Percentiles rank a stretch among this genome's conserved stretches.
Conservation (phyloP, 2,329 filamentous ascomycete genomes). For the Colletotrichum australisinense region DNA sequence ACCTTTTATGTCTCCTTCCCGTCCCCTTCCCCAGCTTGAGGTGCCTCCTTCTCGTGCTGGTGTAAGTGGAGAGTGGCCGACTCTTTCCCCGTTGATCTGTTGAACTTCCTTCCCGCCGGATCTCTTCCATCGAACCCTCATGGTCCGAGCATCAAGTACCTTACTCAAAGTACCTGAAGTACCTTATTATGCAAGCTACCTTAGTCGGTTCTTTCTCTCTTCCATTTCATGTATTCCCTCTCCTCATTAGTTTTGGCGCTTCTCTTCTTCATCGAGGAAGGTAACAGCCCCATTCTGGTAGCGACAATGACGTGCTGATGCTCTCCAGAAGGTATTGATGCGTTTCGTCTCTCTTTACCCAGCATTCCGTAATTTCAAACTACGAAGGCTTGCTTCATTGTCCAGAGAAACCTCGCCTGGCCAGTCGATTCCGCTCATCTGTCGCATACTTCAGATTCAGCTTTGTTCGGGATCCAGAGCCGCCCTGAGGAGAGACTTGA, state of each 20-base stretch:
- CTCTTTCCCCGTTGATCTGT: background rate
- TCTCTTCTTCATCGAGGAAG: background rate
- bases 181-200: background rate
- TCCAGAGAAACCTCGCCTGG: background rate
- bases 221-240: background rate
- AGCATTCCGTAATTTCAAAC: too few relatives aligned
- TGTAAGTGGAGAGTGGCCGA: background rate
- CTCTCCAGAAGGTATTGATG: background rate
- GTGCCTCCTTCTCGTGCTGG: background rate
- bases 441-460: background rate
- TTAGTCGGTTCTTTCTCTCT: background rate
- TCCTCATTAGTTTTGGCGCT: background rate
- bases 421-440: too few relatives aligned
- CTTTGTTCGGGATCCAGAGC: background rate
- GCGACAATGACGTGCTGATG: background rate
- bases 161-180: too few relatives aligned
- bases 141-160: background rate
- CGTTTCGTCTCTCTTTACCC: background rate
- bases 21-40: background rate
- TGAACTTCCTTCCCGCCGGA: background rate
- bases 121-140: background rate
- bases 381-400: background rate
- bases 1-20: background rate
- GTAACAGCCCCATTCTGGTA: background rate
- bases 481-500: background rate